These are phyloP conservation scores for Punctularia strigosozonata DNA, from an alignment of 768 basidiomycete genomes.

Conservation along the genomic window DNA sequence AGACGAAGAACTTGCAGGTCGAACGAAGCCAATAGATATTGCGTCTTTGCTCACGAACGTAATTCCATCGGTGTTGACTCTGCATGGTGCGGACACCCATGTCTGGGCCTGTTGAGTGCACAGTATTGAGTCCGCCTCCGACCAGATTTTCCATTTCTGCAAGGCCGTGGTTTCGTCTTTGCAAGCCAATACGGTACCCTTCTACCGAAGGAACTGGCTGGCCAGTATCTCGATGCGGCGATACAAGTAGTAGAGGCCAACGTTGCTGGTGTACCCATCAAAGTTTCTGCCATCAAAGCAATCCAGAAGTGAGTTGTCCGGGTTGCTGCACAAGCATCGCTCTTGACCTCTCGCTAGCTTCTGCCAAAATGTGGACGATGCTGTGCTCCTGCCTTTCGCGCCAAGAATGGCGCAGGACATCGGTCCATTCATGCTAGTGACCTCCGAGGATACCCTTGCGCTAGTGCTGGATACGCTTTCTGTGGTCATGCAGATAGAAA, in stretches of 20 bases:
- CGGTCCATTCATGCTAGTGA: constrained; percentile 67
- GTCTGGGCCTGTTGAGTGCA: neutral
- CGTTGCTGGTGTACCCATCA: constrained; percentile 73
- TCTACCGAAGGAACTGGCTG: constrained; percentile 59
- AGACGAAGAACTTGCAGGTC: constrained; percentile 57
- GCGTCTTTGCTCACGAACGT: constrained; percentile 64
- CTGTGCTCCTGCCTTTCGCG: constrained; percentile 50
- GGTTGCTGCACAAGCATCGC: neutral
- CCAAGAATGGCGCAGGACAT: constrained; percentile 70
- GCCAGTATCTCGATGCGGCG: constrained; percentile 82
- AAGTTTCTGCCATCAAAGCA: constrained; percentile 89
- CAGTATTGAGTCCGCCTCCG: constrained; percentile 1
- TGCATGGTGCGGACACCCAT: constrained; percentile 50
- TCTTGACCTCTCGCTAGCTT: constrained; percentile 36
- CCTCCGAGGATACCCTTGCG: constrained; percentile 81
- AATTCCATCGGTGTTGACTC: constrained; percentile 62
- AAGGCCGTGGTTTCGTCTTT: constrained; percentile 91
- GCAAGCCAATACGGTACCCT: constrained; percentile 78
- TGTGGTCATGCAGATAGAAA: constrained; percentile 64
- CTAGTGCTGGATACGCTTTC: constrained; percentile 81
- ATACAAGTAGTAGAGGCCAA: constrained; percentile 71
- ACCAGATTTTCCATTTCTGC: constrained; percentile 81
- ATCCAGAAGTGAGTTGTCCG: constrained; percentile 67
- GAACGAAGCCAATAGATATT: constrained; percentile 63
- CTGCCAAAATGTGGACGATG: constrained; percentile 51